Evolutionary conservation across 2,329 filamentous ascomycete genomes (phyloP).

Genomic region (Epichloe amarillans): DNA sequence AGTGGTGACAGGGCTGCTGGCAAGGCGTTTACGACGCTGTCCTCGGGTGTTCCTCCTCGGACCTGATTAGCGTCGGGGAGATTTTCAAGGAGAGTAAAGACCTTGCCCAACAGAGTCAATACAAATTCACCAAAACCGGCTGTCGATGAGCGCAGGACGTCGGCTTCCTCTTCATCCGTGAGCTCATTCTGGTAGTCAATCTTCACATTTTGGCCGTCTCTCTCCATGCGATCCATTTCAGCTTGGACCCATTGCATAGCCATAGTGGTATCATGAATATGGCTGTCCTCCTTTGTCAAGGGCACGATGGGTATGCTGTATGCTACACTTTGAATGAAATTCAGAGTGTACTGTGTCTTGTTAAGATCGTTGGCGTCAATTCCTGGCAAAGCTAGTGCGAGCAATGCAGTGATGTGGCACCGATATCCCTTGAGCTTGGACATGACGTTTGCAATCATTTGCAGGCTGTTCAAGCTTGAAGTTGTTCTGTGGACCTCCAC

Average conservation of each 20-base stretch:
- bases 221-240: constrained; percentile 88
- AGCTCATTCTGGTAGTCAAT: constrained; percentile 76
- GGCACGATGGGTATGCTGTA: constrained; percentile 92
- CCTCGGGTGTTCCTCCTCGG: constrained; percentile 82
- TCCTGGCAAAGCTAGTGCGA: constrained; percentile 86
- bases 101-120: constrained; percentile 76
- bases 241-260: constrained; percentile 89
- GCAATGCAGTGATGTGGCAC: constrained; percentile 84
- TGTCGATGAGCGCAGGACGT: constrained; percentile 84
- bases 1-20: constrained; percentile 84
- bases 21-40: constrained; percentile 91
- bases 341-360: constrained; percentile 88
- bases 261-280: constrained; percentile 58
- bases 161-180: constrained; percentile 72
- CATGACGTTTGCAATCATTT: constrained; percentile 86
- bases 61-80: constrained; percentile 81
- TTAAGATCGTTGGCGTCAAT: constrained; percentile 96
- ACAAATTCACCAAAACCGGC: constrained; percentile 90
- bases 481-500: constrained; percentile 96
- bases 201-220: constrained; percentile 69
- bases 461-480: constrained; percentile 80
- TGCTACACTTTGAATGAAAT: constrained; percentile 89
- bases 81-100: constrained; percentile 92
- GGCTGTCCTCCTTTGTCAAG: constrained; percentile 44
- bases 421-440: constrained; percentile 88